phyloP scores from a whole-genome alignment of 805 yeast species.

The Pichia nakasei region DNA sequence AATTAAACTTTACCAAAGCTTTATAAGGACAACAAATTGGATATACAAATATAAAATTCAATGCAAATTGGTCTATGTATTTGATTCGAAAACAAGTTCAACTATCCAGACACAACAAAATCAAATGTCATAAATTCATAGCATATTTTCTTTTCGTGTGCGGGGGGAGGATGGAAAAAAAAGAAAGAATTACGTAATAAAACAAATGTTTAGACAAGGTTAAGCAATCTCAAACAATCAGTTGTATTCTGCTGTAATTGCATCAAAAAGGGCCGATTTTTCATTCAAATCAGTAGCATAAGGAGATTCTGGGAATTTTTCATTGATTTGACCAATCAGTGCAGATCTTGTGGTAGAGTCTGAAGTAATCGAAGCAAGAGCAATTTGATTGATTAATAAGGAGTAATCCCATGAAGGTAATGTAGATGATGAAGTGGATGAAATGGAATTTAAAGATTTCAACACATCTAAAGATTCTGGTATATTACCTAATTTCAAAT shows the following conservation, averaged over 20 bases:
- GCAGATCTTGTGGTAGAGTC: constrained; percentile 12
- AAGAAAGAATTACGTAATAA: too few relatives aligned
- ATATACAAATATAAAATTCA: too few relatives aligned
- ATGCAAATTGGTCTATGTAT: too few relatives aligned
- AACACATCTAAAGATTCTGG: constrained; percentile 76
- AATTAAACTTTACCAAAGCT: too few relatives aligned
- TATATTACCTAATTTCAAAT: constrained; percentile 67
- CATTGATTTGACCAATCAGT: constrained; percentile 32
- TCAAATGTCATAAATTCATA: too few relatives aligned
- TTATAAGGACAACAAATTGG: too few relatives aligned
- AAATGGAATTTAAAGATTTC: constrained; percentile 28
- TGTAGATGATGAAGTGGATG: constrained; percentile 2
- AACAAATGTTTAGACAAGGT: too few relatives aligned
- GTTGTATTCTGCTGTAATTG: constrained; percentile 42
- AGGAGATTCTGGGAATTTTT: constrained; percentile 39
- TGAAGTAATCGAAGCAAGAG: constrained; percentile 51
- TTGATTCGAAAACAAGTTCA: too few relatives aligned
- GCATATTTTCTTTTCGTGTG: too few relatives aligned
- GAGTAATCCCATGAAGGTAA: constrained; percentile 29
- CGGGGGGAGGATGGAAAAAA: too few relatives aligned
- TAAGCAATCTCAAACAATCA: too few relatives aligned
- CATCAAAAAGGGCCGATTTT: constrained; percentile 58
- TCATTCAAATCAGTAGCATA: constrained; percentile 49
- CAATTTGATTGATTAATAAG: constrained; percentile 55
- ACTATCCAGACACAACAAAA: too few relatives aligned